phyloP scores from a whole-genome alignment of 148 eudicot species.

The Rhododendron vialii region DNA sequence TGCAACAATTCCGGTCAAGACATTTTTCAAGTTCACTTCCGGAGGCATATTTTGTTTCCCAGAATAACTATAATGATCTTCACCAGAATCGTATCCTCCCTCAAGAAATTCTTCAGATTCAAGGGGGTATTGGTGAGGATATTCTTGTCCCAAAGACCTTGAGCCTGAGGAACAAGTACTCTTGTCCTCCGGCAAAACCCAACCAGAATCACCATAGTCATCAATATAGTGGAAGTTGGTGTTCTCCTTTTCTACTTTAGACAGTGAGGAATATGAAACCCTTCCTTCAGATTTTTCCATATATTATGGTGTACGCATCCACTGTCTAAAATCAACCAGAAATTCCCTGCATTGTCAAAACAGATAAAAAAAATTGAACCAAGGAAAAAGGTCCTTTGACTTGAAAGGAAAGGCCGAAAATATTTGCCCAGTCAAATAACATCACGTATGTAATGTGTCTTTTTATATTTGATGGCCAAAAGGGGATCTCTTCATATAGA shows the following conservation, averaged over 20 bases:
- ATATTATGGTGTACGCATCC: constrained; percentile 19
- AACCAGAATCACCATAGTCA: constrained; percentile 48
- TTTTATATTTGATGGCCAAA: background rate
- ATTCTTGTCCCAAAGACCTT: constrained; percentile 28
- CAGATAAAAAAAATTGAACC: background rate
- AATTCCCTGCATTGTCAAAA: constrained; percentile 3
- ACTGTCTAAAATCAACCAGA: background rate
- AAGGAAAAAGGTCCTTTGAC: background rate
- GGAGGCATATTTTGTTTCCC: constrained; percentile 42
- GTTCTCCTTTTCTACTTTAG: constrained; percentile 47
- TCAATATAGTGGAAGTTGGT: constrained; percentile 46
- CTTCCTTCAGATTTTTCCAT: constrained; percentile 54
- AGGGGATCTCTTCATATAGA: background rate
- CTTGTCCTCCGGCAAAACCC: constrained; percentile 41
- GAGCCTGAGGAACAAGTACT: constrained; percentile 22
- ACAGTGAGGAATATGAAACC: constrained; percentile 60
- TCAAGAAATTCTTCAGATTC: constrained; percentile 63
- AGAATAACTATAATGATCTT: constrained; percentile 33
- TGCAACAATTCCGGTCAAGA: constrained; percentile 69
- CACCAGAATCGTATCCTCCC: constrained; percentile 55
- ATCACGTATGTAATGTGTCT: background rate
- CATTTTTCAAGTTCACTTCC: constrained; percentile 87
- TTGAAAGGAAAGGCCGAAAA: background rate
- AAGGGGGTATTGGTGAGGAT: constrained; percentile 37
- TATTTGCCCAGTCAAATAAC: background rate